phyloP scores from a whole-genome alignment of 2,329 filamentous ascomycete genomes.

The Chaetomiaceae sp. region DNA sequence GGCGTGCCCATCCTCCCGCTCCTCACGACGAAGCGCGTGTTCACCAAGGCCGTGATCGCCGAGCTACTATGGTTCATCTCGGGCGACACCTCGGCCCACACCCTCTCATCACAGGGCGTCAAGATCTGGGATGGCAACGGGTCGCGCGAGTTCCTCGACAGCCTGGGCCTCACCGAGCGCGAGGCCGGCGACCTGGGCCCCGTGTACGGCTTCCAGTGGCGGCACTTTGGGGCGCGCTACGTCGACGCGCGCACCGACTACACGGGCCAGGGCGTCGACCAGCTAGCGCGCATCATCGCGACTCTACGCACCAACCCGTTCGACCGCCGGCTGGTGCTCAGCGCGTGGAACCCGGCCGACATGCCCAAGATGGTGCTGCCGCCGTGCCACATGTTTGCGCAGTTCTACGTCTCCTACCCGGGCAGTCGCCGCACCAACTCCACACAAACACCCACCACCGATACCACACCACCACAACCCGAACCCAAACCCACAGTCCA shows the following conservation, averaged over 20 bases:
- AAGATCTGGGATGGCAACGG: slow-evolving; percentile 99
- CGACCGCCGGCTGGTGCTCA: slow-evolving; percentile 83
- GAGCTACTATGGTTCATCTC: slow-evolving; percentile 96
- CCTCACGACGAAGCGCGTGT: slow-evolving; percentile 95
- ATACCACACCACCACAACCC: slow-evolving; percentile 24
- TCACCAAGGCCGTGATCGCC: slow-evolving; percentile 78
- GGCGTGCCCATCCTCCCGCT: slow-evolving; percentile 71
- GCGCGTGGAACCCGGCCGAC: slow-evolving; percentile 89
- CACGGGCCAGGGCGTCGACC: slow-evolving; percentile 81
- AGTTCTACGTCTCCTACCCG: slow-evolving; percentile 85
- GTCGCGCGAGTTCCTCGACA: slow-evolving; percentile 82
- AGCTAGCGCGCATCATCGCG: slow-evolving; percentile 81
- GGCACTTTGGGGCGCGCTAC: slow-evolving; percentile 93
- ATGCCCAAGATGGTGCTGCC: slow-evolving; percentile 83
- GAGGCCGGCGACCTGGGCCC: slow-evolving; percentile 86
- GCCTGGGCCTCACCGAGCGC: slow-evolving; percentile 71
- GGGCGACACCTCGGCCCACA: slow-evolving; percentile 71
- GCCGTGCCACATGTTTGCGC: slow-evolving; percentile 96
- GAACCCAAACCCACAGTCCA: slow-evolving; percentile 34
- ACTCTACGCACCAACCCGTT: slow-evolving; percentile 81
- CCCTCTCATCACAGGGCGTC: slow-evolving; percentile 72
- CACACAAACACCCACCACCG: neutral
- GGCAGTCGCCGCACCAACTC: slow-evolving; percentile 21
- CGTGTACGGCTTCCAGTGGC: slow-evolving; percentile 98
- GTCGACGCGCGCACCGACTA: slow-evolving; percentile 75